phyloP scores from a whole-genome alignment of 1,284 basidiomycete genomes.

The Microbotryomycetes sp. region DNA sequence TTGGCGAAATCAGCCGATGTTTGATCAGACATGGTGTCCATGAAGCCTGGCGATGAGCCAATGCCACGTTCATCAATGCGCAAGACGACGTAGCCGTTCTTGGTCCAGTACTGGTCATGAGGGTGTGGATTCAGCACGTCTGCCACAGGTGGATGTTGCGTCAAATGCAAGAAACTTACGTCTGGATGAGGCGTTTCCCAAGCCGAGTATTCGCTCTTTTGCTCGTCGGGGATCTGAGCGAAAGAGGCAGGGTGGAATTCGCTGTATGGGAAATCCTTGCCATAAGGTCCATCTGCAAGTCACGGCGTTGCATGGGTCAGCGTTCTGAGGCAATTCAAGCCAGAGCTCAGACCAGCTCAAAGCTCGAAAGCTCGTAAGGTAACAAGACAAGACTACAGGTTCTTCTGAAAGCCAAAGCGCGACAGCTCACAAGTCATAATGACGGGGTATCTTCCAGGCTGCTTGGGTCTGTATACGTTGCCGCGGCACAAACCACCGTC shows the following conservation, averaged over 20 bases:
- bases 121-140: too few relatives aligned
- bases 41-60: conserved; percentile 38
- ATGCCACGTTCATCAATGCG: conserved; percentile 42
- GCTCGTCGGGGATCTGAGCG: conserved; percentile 38
- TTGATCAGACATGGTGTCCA: conserved; percentile 40
- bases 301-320: too few relatives aligned
- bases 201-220: conserved; percentile 38
- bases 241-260: conserved; percentile 38
- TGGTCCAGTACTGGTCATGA: conserved; percentile 36
- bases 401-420: too few relatives aligned
- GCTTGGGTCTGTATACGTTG: conserved; percentile 38
- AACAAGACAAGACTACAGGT: too few relatives aligned
- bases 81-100: conserved; percentile 40
- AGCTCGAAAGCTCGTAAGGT: too few relatives aligned
- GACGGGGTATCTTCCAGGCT: conserved; percentile 35
- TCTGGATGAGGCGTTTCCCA: conserved; percentile 41
- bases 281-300: conserved; percentile 37
- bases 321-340: too few relatives aligned
- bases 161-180: not conserved
- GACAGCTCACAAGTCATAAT: conserved; percentile 37
- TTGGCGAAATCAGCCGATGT: conserved; percentile 40
- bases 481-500: conserved; percentile 38
- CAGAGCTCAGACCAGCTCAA: too few relatives aligned
- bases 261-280: conserved; percentile 40
- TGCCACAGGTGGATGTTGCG: conserved; percentile 15